Evolutionary conservation across 306 rosid genomes (phyloP).

Genomic region (Fragaria ananassa): DNA sequence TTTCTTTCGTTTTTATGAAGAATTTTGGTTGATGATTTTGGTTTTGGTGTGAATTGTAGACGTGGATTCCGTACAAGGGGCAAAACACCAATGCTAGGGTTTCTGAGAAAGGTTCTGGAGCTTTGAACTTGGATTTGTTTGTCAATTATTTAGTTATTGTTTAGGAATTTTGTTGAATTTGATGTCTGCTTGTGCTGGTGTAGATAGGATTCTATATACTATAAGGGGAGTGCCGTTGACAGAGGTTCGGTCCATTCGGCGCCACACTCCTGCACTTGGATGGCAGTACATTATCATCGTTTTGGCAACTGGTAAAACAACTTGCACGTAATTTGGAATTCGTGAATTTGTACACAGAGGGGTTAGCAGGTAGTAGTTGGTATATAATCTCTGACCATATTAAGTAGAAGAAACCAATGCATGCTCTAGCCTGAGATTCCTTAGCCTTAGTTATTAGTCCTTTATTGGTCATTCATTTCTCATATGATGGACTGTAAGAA

Average conservation of each 20-base stretch:
- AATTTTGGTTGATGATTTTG: not conserved
- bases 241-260: constrained; percentile 81
- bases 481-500: not conserved
- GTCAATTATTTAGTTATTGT: not conserved
- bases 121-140: constrained; percentile 16
- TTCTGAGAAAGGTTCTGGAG: constrained; percentile 69
- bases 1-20: not conserved
- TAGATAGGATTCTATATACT: constrained; percentile 82
- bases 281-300: constrained; percentile 92
- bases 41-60: constrained; percentile 39
- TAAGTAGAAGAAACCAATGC: not conserved
- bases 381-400: not conserved
- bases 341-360: not conserved
- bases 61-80: constrained; percentile 87
- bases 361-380: not conserved
- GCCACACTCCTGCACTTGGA: constrained; percentile 85
- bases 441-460: not conserved
- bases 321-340: not conserved
- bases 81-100: constrained; percentile 60
- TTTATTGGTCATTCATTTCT: not conserved
- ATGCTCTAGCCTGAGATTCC: not conserved
- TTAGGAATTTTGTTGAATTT: constrained; percentile 3
- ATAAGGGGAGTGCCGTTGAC: constrained; percentile 77
- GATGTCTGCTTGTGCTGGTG: constrained; percentile 28
- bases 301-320: constrained; percentile 66